Base-by-base conservation (phyloP, 2,329 filamentous ascomycete species). In the Didymellaceae sp. region DNA sequence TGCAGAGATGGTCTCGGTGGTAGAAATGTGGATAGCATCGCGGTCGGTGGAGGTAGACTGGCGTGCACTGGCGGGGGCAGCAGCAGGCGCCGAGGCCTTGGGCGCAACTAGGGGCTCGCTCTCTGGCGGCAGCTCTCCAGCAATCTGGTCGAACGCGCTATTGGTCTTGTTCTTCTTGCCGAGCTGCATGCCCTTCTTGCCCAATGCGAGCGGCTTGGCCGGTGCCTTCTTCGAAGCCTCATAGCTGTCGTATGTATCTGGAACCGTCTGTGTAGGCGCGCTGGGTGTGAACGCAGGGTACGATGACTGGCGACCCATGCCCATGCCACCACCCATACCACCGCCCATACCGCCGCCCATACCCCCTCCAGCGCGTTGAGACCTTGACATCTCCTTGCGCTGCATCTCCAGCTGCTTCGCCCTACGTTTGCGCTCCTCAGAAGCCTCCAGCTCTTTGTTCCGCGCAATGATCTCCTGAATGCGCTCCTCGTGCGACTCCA, bases 361-460 rank as follows among this genome's bases (percentile, higher is more conserved):
- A 5, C 66, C 67, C 45, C 68, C 62, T 26, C 57, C 59, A 11
- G 61, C 65, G 62, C 90, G 86, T 38, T 86, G 86, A 66, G 81
- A 87, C 62, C 93, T 86, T 57, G 90, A 89, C 66, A 93, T 87
- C 72, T 99, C 95, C 78, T 97, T 99, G 73, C 94, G 90, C 79
- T 99, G 94, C 85, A 99, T 89, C 77, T 99, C 95, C 67, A 99
- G 82, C 77, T 99, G 94, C 81, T 97, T 99, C 43, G 94, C 95
- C 78, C 97, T 97, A 66, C 93, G 85, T 82, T 99, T 99, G 70
- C 95, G 90, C 81, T 99, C 94, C 74, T 99, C 94, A 45, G 89
- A 96, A 8, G 94, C 95, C 76, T 99, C 94, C 63, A 99, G 82
- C 76, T 99, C 95, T 80, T 99, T 99, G 82, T 99, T 99, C 86